phyloP scores from a whole-genome alignment of 2,329 filamentous ascomycete genomes.

The Sporothrix variecibatus region DNA sequence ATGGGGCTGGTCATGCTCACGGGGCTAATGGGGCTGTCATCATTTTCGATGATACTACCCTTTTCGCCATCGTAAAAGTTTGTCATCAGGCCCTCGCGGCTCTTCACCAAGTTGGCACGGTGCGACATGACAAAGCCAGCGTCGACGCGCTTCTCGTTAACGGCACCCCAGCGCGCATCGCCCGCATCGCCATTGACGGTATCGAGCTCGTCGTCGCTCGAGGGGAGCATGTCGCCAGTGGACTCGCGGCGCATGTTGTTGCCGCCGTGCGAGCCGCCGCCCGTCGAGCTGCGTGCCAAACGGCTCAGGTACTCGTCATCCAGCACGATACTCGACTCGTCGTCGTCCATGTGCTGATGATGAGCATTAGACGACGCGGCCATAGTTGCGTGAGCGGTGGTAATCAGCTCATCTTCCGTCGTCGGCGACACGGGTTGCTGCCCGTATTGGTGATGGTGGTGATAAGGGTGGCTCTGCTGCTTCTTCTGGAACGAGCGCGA shows the following conservation, averaged over 20 bases:
- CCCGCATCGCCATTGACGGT: conserved; percentile 7
- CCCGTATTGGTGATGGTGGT: conserved; percentile 49
- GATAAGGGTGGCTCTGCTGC: conserved; percentile 42
- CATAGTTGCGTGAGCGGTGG: background rate
- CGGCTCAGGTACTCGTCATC: conserved; percentile 76
- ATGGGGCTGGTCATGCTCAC: conserved; percentile 24
- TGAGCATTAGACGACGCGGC: background rate
- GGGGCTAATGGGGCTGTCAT: conserved; percentile 22
- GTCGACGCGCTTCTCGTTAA: conserved; percentile 45
- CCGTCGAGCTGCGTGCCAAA: conserved; percentile 40
- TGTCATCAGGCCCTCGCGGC: conserved; percentile 55
- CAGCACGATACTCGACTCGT: conserved; percentile 55
- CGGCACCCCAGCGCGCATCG: conserved; percentile 48
- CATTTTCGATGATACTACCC: conserved; percentile 31
- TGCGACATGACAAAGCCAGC: conserved; percentile 59
- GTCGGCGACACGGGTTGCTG: conserved; percentile 38
- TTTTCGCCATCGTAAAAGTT: conserved; percentile 43
- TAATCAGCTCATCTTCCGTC: conserved; percentile 28
- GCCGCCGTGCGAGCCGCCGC: conserved; percentile 29
- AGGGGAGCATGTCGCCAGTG: conserved; percentile 55
- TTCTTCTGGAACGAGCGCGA: conserved; percentile 43
- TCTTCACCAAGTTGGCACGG: conserved; percentile 50
- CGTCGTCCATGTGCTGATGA: conserved; percentile 58
- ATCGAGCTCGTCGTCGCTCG: conserved; percentile 56
- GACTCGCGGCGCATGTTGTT: conserved; percentile 42